Base-by-base conservation (phyloP, 257 asterid genomes). In the Rubia yunnanensis region DNA sequence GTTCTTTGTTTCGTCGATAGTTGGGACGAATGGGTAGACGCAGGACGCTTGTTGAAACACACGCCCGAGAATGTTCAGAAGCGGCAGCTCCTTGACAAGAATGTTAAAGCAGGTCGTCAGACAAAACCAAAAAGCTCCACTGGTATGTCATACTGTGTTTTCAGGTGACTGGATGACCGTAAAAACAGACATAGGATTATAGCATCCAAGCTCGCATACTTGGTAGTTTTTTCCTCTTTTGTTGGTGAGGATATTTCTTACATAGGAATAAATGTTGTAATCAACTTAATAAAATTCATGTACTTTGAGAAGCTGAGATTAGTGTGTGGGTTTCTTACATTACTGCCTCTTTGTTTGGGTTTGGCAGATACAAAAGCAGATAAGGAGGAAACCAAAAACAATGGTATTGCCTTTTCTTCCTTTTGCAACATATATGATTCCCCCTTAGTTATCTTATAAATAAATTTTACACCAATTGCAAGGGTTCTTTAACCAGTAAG, bases 21-120 rank as follows among this genome's bases (percentile, higher is more conserved):
- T 78, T 94, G 97, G 97, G 99, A 94, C 79, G 99, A 90, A 78
- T 94, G 97, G 97, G 97, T 94, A 69, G 88, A 87, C 64, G 73
- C 73, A 66, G 91, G 82, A 67, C 96, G 97, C 70, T 65, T 94
- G 88, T 74, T 94, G 90, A 94, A 94, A 77, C 70, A 68, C 81
- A 86, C 86, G 39, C 86, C 81, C 71, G 96, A 90, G 76, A 94
- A 88, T 67, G 80, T 83, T 28, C 28, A 70, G 84, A 90, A 88
- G 89, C 96, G 86, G 78, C 83, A 78, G 78, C 80, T 79, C 66
- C 90, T 94, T 72, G 95, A 86, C 77, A 86, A 79, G 84, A 79
- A 20, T 72, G 70, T 85, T 20, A 94, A 81, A 80, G 79, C 95
- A 48, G 89, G 87, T 64, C 92, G 97, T 13, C 95, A 84, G 64